phyloP scores from a whole-genome alignment of 106 monocot species.

The Gastrodia elata region DNA sequence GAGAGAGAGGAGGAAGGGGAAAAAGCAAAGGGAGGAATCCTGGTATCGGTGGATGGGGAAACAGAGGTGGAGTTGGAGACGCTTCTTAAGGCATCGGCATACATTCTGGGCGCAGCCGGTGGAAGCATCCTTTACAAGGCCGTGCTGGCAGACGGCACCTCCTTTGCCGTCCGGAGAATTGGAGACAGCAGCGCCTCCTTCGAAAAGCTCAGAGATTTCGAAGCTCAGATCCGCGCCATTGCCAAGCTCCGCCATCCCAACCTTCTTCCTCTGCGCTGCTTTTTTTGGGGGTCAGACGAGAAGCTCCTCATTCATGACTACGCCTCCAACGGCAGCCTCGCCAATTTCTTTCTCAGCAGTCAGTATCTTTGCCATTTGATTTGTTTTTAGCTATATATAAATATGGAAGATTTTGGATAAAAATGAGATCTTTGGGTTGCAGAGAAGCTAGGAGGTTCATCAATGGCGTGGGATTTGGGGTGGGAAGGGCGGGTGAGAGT shows the following conservation, averaged over 20 bases:
- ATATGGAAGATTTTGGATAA: too few relatives aligned
- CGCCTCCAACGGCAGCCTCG: conserved; percentile 88
- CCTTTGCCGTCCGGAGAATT: conserved; percentile 75
- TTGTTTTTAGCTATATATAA: too few relatives aligned
- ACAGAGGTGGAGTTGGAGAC: conserved; percentile 79
- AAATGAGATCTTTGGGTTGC: conserved; percentile 21
- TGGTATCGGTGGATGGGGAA: conserved; percentile 81
- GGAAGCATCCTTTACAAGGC: conserved; percentile 98
- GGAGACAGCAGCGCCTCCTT: conserved; percentile 49
- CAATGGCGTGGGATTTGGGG: conserved; percentile 39
- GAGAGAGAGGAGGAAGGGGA: conserved; percentile 24
- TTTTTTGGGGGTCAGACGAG: conserved; percentile 97
- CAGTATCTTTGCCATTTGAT: too few relatives aligned
- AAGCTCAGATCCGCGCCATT: conserved; percentile 61
- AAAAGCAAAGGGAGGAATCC: conserved; percentile 16
- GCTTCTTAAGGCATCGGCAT: conserved; percentile 89
- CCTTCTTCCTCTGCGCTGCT: conserved; percentile 65
- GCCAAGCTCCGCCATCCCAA: conserved; percentile 82
- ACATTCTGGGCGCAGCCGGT: conserved; percentile 83
- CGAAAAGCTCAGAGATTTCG: conserved; percentile 84
- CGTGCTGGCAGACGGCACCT: conserved; percentile 78
- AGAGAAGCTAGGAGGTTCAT: conserved; percentile 70
- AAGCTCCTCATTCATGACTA: conserved; percentile 89
- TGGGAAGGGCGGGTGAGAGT: conserved; percentile 68
- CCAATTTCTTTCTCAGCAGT: conserved; percentile 85